Percentiles rank a stretch among this genome's conserved stretches.
phyloP scores from a whole-genome alignment of 768 basidiomycete species.

The Mycena rebaudengoi region DNA sequence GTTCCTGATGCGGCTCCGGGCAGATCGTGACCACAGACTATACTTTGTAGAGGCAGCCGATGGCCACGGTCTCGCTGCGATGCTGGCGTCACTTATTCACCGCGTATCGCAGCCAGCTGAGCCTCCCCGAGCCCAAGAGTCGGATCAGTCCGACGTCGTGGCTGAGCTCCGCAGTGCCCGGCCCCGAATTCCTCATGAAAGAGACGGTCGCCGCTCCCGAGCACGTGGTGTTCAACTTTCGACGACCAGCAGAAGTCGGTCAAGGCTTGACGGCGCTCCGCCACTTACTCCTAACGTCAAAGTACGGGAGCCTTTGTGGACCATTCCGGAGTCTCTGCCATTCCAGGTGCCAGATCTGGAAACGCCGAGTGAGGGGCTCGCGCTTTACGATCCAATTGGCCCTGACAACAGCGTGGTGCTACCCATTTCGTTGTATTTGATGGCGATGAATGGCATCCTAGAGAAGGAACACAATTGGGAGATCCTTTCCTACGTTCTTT shows the following conservation, averaged over 20 bases:
- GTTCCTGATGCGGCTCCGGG: conserved; percentile 88
- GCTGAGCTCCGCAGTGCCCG: conserved; percentile 54
- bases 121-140: background rate
- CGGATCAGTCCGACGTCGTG: conserved; percentile 23
- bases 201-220: conserved; percentile 59
- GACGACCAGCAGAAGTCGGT: conserved; percentile 68
- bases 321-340: conserved; percentile 68
- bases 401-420: conserved; percentile 58
- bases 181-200: conserved; percentile 57
- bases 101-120: conserved; percentile 42
- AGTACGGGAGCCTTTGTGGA: conserved; percentile 66
- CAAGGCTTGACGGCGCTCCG: conserved; percentile 49
- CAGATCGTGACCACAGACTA: conserved; percentile 88
- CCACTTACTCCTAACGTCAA: conserved; percentile 41
- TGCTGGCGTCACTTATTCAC: conserved; percentile 71
- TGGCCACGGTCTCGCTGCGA: conserved; percentile 61
- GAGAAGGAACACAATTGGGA: conserved; percentile 90
- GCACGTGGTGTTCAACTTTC: conserved; percentile 54
- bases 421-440: conserved; percentile 79
- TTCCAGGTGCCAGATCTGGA: conserved; percentile 65
- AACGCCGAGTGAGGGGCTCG: conserved; percentile 71
- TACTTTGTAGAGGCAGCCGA: conserved; percentile 72
- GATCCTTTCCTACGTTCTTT: conserved; percentile 88
- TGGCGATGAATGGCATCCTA: conserved; percentile 68
- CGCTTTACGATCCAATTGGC: conserved; percentile 67